Percentiles rank a stretch among this genome's conserved stretches.
These are phyloP conservation scores for Metrosideros polymorpha DNA, from an alignment of 441 rosid species.

Conservation along the genomic window DNA sequence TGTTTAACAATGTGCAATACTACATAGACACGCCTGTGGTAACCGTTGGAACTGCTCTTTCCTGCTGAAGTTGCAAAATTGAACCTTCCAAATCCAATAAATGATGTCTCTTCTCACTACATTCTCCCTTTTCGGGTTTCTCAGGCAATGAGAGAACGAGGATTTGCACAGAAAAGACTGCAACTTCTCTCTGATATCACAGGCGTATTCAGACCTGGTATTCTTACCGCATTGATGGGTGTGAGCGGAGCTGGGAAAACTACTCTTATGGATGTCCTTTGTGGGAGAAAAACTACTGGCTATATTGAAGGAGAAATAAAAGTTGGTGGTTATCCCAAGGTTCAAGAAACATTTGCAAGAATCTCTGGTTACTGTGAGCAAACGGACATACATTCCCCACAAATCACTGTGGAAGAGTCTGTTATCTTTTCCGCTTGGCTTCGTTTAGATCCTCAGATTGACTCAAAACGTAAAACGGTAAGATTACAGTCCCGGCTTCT, in stretches of 20 bases:
- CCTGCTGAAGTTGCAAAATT: background rate
- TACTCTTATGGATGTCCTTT: conserved; percentile 42
- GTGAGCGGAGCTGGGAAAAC: conserved; percentile 52
- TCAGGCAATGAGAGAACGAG: conserved; percentile 35
- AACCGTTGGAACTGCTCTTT: background rate
- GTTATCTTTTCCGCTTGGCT: conserved; percentile 51
- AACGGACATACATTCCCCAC: conserved; percentile 44
- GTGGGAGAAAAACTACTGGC: conserved; percentile 50
- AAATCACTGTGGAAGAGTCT: conserved; percentile 55
- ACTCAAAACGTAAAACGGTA: conserved; percentile 27
- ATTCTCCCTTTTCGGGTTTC: background rate
- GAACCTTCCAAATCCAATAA: background rate
- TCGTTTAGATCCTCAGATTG: conserved; percentile 34
- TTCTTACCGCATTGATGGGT: conserved; percentile 46
- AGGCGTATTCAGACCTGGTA: conserved; percentile 38
- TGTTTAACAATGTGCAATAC: background rate
- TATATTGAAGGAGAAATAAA: conserved; percentile 34
- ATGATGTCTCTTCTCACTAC: background rate
- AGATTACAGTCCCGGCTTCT: background rate
- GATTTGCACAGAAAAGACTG: conserved; percentile 17
- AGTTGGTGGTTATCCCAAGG: conserved; percentile 33
- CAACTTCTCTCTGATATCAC: conserved; percentile 32
- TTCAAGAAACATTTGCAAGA: conserved; percentile 47
- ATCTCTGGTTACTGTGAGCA: conserved; percentile 47
- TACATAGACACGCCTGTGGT: background rate